These are phyloP conservation scores for Wickerhamomyces bovis DNA, from an alignment of 805 yeast species.

Conservation along the genomic window DNA sequence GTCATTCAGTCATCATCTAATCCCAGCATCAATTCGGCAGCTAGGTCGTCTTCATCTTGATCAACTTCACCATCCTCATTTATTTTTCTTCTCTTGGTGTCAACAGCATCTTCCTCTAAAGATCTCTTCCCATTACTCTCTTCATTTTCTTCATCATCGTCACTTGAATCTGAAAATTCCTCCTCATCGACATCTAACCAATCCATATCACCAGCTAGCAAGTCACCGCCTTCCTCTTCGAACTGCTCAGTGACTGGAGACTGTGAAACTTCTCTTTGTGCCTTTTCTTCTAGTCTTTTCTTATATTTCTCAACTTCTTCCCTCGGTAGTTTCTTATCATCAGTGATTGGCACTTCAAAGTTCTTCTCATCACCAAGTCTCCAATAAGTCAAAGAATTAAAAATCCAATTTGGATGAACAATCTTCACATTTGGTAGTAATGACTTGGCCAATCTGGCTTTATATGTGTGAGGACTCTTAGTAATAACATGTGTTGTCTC, in stretches of 20 bases:
- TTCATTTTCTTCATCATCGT: constrained; percentile 14
- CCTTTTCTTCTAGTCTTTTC: constrained; percentile 25
- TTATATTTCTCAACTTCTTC: constrained; percentile 31
- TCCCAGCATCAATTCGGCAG: constrained; percentile 26
- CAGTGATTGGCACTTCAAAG: constrained; percentile 47
- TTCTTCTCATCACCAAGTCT: constrained; percentile 54
- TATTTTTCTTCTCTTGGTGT: constrained; percentile 3
- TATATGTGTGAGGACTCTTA: constrained; percentile 71
- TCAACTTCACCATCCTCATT: constrained; percentile 17
- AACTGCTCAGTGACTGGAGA: constrained; percentile 34
- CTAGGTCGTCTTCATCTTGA: constrained; percentile 26
- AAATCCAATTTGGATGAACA: constrained; percentile 92
- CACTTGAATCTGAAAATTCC: constrained; percentile 36
- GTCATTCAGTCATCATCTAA: constrained; percentile 14
- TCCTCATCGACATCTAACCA: constrained; percentile 41
- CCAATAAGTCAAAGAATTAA: constrained; percentile 82
- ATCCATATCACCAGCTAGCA: constrained; percentile 26
- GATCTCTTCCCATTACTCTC: constrained; percentile 1
- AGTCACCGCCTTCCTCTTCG: constrained; percentile 33
- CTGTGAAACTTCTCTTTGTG: constrained; percentile 28
- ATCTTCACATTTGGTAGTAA: constrained; percentile 55
- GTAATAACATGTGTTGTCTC: constrained; percentile 88
- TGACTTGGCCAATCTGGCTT: constrained; percentile 74
- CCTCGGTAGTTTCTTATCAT: constrained; percentile 38
- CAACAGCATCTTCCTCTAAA: background rate